Base-by-base conservation (phyloP, 2,329 filamentous ascomycete genomes). In the Clarireedia monteithiana region DNA sequence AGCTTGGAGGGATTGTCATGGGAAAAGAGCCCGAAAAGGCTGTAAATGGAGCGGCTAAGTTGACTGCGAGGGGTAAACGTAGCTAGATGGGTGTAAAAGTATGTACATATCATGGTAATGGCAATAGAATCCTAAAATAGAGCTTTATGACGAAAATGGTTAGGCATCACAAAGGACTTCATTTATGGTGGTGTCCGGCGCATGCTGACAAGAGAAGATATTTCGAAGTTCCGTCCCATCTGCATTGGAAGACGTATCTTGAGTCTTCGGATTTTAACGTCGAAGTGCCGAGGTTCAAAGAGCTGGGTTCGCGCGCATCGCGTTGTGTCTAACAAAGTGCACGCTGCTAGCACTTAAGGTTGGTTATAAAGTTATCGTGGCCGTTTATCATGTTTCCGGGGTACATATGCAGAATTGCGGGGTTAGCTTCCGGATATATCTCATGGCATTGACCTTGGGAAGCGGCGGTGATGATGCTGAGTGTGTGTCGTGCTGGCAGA, bases 1-100 rank as follows among this genome's bases (percentile, higher is more conserved):
- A 62, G 52, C 55, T 68, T 27, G 66, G 63, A 15, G 62, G 62
- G 2, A 34, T 65, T 9, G 57, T 66, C 2, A 53, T 17, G 26
- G n/a, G 53, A 56, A 60, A 63, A 42, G 59, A 53, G 26, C n/a
- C 23, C 20, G 10, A n/a, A 26, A 26, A 44, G 12, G 20, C 23
- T 17, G 40, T 17, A 2, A 60, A 59, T 52, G 58, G 52, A 20
- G 54, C n/a, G 10, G 46, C 26, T 20, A 59, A 60, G 46, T 30
- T 38, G 15, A 34, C 55, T 17, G 45, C 50, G 5, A 59, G 62
- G 48, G 49, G 50, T 3, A 59, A 54, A n/a, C 56, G 49, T 30
- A 59, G n/a, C 40, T 53, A 42, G 26, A 49, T 27, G 26, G 10
- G 14, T 2, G 6, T 6, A 20, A n/a, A 10, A 48, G 17, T 14